Evolutionary conservation across 495 filamentous ascomycete species (phyloP).

Genomic region (Platismatia glauca): DNA sequence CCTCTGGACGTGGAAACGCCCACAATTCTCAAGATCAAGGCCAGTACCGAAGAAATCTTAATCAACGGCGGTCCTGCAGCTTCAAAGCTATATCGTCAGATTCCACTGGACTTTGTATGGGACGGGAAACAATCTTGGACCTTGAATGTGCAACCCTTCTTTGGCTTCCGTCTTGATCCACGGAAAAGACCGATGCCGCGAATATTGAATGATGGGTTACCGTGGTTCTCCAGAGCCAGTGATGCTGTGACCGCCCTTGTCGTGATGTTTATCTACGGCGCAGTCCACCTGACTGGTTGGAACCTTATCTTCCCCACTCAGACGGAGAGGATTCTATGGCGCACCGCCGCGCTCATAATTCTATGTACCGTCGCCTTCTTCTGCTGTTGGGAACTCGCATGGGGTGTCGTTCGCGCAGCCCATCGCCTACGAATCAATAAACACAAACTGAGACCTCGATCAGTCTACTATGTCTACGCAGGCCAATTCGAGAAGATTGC

Average conservation of each 20-base stretch:
- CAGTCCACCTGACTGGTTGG: conserved; percentile 31
- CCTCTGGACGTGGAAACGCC: conserved; percentile 28
- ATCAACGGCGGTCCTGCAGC: conserved; percentile 13
- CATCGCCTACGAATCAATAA: conserved; percentile 1
- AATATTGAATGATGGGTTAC: conserved; percentile 17
- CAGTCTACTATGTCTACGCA: background rate
- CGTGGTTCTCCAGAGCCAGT: conserved; percentile 2
- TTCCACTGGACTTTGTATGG: conserved; percentile 33
- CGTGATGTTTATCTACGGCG: conserved; percentile 21
- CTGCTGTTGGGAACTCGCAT: background rate
- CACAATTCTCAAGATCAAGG: conserved; percentile 11
- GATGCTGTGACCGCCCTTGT: conserved; percentile 3
- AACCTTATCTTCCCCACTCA: conserved; percentile 33
- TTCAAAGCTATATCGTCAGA: conserved; percentile 18
- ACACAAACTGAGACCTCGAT: background rate
- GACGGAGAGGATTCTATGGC: conserved; percentile 29
- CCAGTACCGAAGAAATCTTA: conserved; percentile 18
- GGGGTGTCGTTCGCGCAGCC: background rate
- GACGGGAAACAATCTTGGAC: conserved; percentile 41
- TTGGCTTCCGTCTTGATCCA: conserved; percentile 32
- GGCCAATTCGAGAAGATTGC: background rate
- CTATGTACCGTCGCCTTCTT: background rate
- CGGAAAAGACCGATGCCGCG: conserved; percentile 16
- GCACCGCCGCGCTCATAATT: conserved; percentile 7
- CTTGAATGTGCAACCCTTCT: conserved; percentile 65